Base-by-base conservation (phyloP, 2,329 filamentous ascomycete genomes). In the Hortaea werneckii region DNA sequence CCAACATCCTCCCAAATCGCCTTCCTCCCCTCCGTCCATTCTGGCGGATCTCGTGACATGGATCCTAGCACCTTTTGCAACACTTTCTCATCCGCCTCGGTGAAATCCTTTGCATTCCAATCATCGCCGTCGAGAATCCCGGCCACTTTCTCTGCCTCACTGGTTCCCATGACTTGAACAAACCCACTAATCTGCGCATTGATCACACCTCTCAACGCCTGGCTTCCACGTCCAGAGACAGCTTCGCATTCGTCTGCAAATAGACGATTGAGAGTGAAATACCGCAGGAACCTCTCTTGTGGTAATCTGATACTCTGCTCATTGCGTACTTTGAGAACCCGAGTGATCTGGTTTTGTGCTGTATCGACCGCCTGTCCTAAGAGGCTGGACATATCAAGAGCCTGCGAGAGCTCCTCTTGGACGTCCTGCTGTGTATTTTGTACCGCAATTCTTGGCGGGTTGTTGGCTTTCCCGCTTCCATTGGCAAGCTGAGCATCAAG, bases 221-320 rank as follows among this genome's bases (percentile, higher is more conserved):
- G 82, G 6, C 86, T 85, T 48, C 85, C 85, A 46, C 85, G 77
- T 0, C 87, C 86, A 20, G 85, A 90, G 13, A 92, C 81, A 11
- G 85, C 83, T 64, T 94, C 87, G 58, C 87, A 92, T 62, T 94
- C 87, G 50, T 88, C 87, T 40, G 85, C 83, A 63, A 94, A 92
- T 46, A 87, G 78, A 6, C 87, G 72, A 57, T 90, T 92, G 30
- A 94, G 73, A 1, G 79, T 86, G 56, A 90, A 89, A 63, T 92
- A 92, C 34, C 87, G 78, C 38, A 92, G 67, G 63, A 94, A 94
- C 54, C 78, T 75, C 40, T 78, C 70, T 1, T 87, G 72, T 1
- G 83, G 77, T 7, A 90, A 68, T 28, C 77, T 76, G 2, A 79
- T 76, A 40, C 80, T 83, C 59, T 88, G 83, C 51, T 88, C 85